Conservation (phyloP, 257 asterid genomes). For the Solanum boliviense region DNA sequence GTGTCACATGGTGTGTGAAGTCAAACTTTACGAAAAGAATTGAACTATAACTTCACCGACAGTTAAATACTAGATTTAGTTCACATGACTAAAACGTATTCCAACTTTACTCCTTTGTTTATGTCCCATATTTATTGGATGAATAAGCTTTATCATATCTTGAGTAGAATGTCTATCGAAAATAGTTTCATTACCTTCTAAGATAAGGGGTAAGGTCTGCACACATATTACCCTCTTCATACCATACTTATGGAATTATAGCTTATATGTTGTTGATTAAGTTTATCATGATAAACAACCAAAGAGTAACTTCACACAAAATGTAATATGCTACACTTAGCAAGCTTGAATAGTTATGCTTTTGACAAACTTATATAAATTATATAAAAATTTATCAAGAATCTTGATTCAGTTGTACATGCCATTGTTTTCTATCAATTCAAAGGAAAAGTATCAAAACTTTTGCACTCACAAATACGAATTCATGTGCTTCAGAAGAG, state of each 20-base stretch:
- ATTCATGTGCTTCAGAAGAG: neutral
- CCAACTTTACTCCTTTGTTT: neutral
- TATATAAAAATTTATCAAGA: neutral
- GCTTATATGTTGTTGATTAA: neutral
- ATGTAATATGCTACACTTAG: neutral
- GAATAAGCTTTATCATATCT: neutral
- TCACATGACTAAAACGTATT: too few relatives aligned
- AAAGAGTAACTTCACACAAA: neutral
- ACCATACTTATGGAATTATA: neutral
- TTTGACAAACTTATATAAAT: neutral
- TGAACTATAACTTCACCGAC: too few relatives aligned
- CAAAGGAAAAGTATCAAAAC: neutral
- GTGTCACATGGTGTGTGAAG: too few relatives aligned
- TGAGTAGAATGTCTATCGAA: neutral
- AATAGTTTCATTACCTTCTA: neutral
- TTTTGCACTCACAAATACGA: neutral
- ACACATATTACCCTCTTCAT: rapidly evolving
- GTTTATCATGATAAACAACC: neutral
- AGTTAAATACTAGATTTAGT: too few relatives aligned
- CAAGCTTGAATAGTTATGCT: neutral
- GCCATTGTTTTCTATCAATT: neutral
- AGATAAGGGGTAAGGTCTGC: too few relatives aligned
- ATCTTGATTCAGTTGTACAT: neutral
- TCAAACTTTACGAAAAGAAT: too few relatives aligned
- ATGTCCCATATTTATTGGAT: neutral